These are phyloP conservation scores for Rhodotorula paludigena DNA, from an alignment of 768 basidiomycete genomes.

Conservation along the genomic window DNA sequence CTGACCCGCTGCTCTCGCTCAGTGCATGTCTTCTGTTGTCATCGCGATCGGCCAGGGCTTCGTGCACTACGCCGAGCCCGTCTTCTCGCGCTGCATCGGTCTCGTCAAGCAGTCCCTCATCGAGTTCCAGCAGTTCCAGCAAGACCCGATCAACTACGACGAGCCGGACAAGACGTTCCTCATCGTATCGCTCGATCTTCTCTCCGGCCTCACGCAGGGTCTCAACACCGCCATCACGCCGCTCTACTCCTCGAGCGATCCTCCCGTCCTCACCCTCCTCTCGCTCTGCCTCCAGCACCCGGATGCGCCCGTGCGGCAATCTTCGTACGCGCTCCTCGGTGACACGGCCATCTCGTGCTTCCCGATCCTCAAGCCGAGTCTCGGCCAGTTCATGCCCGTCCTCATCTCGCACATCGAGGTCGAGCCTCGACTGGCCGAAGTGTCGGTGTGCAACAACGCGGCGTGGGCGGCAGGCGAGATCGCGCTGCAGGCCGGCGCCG, in stretches of 20 bases:
- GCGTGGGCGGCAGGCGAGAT: slow-evolving; percentile 99
- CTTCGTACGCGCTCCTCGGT: slow-evolving; percentile 95
- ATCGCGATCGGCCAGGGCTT: slow-evolving; percentile 91
- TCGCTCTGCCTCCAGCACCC: slow-evolving; percentile 83
- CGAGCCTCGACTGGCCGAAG: slow-evolving; percentile 86
- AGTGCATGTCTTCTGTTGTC: slow-evolving; percentile 97
- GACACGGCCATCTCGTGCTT: slow-evolving; percentile 98
- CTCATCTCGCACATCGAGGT: slow-evolving; percentile 84
- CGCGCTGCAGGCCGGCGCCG: slow-evolving; percentile 76
- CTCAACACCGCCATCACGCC: slow-evolving; percentile 71
- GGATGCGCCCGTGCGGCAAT: slow-evolving; percentile 90
- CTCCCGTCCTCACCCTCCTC: slow-evolving; percentile 72
- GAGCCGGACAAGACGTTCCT: slow-evolving; percentile 97
- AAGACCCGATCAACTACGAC: slow-evolving; percentile 67
- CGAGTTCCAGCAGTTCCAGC: slow-evolving; percentile 79
- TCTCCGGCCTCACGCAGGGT: slow-evolving; percentile 93
- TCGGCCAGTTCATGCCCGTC: slow-evolving; percentile 83
- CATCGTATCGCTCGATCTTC: slow-evolving; percentile 92
- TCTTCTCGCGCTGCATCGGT: slow-evolving; percentile 83
- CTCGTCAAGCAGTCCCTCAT: slow-evolving; percentile 78
- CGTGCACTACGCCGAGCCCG: slow-evolving; percentile 76
- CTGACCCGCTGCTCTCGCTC: neutral
- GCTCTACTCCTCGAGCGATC: slow-evolving; percentile 64
- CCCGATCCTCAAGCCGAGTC: slow-evolving; percentile 70
- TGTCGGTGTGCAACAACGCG: slow-evolving; percentile 97